phyloP scores from a whole-genome alignment of 2,329 filamentous ascomycete species.

The Aspergillus glaucus region DNA sequence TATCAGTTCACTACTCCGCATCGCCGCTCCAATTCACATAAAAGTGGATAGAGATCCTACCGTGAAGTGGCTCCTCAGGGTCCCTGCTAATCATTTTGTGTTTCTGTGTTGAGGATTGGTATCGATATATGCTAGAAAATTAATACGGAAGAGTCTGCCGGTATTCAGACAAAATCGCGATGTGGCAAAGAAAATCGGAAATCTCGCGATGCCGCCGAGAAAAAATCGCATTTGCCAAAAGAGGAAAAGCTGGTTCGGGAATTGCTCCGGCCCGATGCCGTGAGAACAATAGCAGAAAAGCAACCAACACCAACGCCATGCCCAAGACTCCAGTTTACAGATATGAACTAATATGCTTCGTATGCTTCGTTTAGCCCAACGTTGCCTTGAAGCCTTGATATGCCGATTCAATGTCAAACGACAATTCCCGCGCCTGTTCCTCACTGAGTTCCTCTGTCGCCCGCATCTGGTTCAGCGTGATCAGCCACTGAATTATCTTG shows the following conservation, averaged over 20 bases:
- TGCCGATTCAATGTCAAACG: slow-evolving; percentile 88
- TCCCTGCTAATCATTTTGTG: slow-evolving; percentile 29
- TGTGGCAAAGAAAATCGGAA: slow-evolving; percentile 13
- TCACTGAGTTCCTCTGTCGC: slow-evolving; percentile 85
- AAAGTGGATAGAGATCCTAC: slow-evolving; percentile 18
- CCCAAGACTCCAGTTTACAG: neutral
- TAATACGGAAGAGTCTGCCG: slow-evolving; percentile 1
- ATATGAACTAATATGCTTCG: neutral
- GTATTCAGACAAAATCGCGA: neutral
- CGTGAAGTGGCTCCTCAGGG: slow-evolving; percentile 33
- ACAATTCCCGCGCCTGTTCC: slow-evolving; percentile 79
- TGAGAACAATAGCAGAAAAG: neutral
- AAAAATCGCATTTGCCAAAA: slow-evolving; percentile 26
- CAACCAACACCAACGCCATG: slow-evolving; percentile 12
- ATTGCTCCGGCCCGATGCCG: slow-evolving; percentile 12
- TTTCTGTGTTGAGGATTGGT: slow-evolving; percentile 1
- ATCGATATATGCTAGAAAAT: neutral
- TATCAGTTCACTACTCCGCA: slow-evolving; percentile 25
- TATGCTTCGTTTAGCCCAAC: slow-evolving; percentile 45
- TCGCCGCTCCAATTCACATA: slow-evolving; percentile 8
- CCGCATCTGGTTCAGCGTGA: slow-evolving; percentile 95
- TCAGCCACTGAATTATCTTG: slow-evolving; percentile 98
- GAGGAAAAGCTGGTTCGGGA: slow-evolving; percentile 22
- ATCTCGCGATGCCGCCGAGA: slow-evolving; percentile 13
- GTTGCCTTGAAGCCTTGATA: slow-evolving; percentile 90